A percentile compares a stretch with the other conserved stretches of the same genome.
Conservation (phyloP, 441 rosid species). For the Populus hybrid region DNA sequence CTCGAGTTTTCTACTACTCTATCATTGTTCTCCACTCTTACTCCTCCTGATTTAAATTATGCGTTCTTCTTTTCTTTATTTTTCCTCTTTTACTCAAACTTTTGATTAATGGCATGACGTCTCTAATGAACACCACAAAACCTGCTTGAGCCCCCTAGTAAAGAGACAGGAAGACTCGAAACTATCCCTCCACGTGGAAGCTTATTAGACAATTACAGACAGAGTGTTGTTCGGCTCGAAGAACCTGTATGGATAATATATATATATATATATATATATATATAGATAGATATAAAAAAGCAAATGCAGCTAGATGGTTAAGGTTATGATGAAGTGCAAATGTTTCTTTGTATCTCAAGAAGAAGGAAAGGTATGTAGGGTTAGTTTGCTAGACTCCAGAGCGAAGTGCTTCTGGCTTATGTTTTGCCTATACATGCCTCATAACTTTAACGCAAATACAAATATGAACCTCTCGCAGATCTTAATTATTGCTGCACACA, state of each 20-base stretch:
- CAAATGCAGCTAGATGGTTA: too few species aligned
- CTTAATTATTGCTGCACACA: neutral
- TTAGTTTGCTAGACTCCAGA: neutral
- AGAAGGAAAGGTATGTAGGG: neutral
- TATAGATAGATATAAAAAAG: too few species aligned
- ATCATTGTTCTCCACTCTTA: neutral
- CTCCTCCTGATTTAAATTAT: slow-evolving; percentile 21
- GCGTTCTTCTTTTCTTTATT: neutral
- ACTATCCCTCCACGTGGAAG: slow-evolving; percentile 37
- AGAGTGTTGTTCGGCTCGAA: neutral
- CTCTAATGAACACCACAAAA: neutral
- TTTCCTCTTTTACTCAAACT: neutral
- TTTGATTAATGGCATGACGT: slow-evolving; percentile 8
- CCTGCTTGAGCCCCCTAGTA: neutral
- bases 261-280: too few species aligned
- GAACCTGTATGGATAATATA: too few species aligned
- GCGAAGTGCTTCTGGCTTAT: slow-evolving; percentile 15
- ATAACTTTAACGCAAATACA: neutral
- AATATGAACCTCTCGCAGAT: neutral
- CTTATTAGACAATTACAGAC: neutral
- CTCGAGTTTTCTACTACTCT: neutral
- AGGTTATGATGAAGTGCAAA: too few species aligned
- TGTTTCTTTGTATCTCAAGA: neutral
- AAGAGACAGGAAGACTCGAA: slow-evolving; percentile 20
- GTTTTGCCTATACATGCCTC: slow-evolving; percentile 8